Evolutionary conservation across 2,329 filamentous ascomycete species (phyloP).

Genomic region (Aspergillaceae sp.): DNA sequence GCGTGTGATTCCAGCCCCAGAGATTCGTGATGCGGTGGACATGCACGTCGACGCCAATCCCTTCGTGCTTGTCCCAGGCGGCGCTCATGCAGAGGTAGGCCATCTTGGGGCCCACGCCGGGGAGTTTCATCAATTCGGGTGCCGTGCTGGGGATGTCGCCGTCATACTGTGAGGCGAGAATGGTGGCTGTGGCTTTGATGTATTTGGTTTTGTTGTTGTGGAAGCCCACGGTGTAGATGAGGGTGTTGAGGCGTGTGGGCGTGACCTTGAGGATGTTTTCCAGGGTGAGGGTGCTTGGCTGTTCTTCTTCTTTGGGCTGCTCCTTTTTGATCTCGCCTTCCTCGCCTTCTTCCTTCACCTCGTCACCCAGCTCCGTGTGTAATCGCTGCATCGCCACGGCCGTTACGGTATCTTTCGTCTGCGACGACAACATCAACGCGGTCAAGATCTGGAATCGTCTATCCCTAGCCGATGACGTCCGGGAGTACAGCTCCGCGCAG

Average conservation of each 20-base stretch:
- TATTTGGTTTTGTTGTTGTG: slow-evolving; percentile 90
- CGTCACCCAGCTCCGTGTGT: slow-evolving; percentile 58
- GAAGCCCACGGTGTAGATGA: slow-evolving; percentile 81
- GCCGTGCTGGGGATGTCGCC: slow-evolving; percentile 76
- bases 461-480: slow-evolving; percentile 40
- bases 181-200: slow-evolving; percentile 65
- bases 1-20: slow-evolving; percentile 83
- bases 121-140: slow-evolving; percentile 64
- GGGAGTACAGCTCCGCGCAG: slow-evolving; percentile 52
- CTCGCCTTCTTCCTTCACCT: not conserved
- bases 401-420: slow-evolving; percentile 89
- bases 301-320: slow-evolving; percentile 10
- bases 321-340: not conserved
- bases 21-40: slow-evolving; percentile 91
- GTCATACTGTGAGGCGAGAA: slow-evolving; percentile 60
- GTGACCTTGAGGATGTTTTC: slow-evolving; percentile 68
- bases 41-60: slow-evolving; percentile 90
- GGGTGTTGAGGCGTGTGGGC: slow-evolving; percentile 56
- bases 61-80: slow-evolving; percentile 60
- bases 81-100: slow-evolving; percentile 77
- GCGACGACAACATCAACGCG: slow-evolving; percentile 80
- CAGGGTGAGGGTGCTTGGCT: slow-evolving; percentile 53
- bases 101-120: slow-evolving; percentile 93
- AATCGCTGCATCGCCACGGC: slow-evolving; percentile 72
- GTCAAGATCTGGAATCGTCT: slow-evolving; percentile 79